Evolutionary conservation across 2,329 filamentous ascomycete species (phyloP), one percentile per base, ranked within the genome.

Genomic region (Massarina eburnea): DNA sequence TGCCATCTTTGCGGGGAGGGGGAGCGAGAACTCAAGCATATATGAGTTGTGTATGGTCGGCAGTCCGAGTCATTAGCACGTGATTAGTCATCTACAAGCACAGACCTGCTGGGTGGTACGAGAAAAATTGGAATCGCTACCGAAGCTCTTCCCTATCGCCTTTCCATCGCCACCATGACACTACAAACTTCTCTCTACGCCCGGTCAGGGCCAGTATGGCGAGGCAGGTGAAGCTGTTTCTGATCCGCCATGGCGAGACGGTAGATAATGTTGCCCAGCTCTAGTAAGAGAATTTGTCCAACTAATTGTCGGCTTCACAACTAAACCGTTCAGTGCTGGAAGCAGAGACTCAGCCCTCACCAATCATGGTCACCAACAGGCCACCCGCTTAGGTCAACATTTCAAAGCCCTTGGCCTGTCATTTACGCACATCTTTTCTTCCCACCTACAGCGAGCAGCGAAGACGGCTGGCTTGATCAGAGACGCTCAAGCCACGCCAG

Each of bases 231-330:
- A 79, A 78, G 62, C 69, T 96, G 44, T 83, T 91, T 61, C 79
- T 96, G 59, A 83, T 95, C 61, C 85, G 91, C 45, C 91, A 96
- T 76, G 91, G 86, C 63, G 91, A 96, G 74, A 92, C 89, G 14
- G 88, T 95, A 54, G 88, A 96, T 72, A 96, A 96, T 68, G 86
- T 94, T 47, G 86, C 86, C 32, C 81, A 84, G 43, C 72, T 89
- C 48, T 91, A 88, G 86, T 89, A 76, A 48, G 49, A 44, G 54
- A 2, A 18, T 43, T 18, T 41, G 51, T 54, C 19, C 40, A 52
- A 36, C 35, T 40, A 17, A 22, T 18, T 18, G n/a, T 22, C 20
- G n/a, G 32, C 21, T 6, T 39, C 30, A 3, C 34, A 33, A 44
- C 64, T 71, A 52, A 73, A 55, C 36, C 29, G 41, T 35, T 43